Percentiles rank a stretch among this genome's conserved stretches.
Conservation (phyloP, 2,329 filamentous ascomycete genomes). For the Davidsoniella neocaledoniae region DNA sequence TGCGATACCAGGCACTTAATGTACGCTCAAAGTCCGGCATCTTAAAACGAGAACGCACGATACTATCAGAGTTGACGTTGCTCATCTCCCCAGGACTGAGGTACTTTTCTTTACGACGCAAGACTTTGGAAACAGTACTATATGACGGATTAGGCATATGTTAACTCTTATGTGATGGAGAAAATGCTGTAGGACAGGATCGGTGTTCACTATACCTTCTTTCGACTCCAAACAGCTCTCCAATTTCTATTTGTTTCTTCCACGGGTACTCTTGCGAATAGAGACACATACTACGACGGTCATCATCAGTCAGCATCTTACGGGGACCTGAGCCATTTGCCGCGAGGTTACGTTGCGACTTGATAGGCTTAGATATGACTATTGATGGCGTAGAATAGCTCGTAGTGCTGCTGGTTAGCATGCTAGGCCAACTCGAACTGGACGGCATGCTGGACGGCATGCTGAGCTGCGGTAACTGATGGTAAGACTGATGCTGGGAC, state of each 20-base stretch:
- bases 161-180: too few species aligned
- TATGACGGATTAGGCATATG: neutral
- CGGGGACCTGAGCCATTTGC: slow-evolving; percentile 44
- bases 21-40: slow-evolving; percentile 83
- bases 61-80: slow-evolving; percentile 19
- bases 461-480: slow-evolving; percentile 51
- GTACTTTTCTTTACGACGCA: slow-evolving; percentile 90
- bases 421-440: slow-evolving; percentile 59
- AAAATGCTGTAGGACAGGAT: too few species aligned
- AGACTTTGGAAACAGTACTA: slow-evolving; percentile 96
- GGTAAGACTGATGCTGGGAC: slow-evolving; percentile 16
- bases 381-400: neutral
- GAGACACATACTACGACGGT: slow-evolving; percentile 82
- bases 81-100: slow-evolving; percentile 65
- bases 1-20: slow-evolving; percentile 71
- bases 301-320: slow-evolving; percentile 79
- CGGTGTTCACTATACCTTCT: slow-evolving; percentile 53
- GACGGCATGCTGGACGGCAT: slow-evolving; percentile 56
- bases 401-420: slow-evolving; percentile 36
- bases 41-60: slow-evolving; percentile 48
- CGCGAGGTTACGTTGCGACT: slow-evolving; percentile 23
- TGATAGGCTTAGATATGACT: slow-evolving; percentile 2
- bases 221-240: slow-evolving; percentile 87
- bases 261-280: slow-evolving; percentile 82
- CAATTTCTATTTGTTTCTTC: slow-evolving; percentile 92